Evolutionary conservation across 202 grass and related monocot species (phyloP).

Genomic region (Carex arenaria): DNA sequence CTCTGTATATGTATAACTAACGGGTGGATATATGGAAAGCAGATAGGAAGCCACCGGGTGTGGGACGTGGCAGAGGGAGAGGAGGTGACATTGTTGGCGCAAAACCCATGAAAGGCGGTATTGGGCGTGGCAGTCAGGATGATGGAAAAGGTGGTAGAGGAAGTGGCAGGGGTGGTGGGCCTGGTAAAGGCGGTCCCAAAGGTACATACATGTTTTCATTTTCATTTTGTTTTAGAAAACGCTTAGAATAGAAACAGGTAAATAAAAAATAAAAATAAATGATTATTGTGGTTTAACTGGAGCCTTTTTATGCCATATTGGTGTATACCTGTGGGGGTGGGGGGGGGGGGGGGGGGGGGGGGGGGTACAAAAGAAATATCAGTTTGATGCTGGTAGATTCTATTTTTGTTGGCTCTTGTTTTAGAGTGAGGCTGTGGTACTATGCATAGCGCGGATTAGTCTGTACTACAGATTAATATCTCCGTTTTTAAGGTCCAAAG

Average conservation of each 20-base stretch:
- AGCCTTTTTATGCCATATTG: not conserved
- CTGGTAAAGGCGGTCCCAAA: conserved; percentile 9
- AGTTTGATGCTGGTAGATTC: not conserved
- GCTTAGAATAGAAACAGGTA: not conserved
- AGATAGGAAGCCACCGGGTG: conserved; percentile 28
- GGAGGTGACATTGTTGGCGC: conserved; percentile 13
- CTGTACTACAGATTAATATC: no score
- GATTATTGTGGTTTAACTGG: no score
- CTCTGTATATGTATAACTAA: not conserved
- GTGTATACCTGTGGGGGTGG: not conserved
- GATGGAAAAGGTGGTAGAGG: conserved; percentile 8
- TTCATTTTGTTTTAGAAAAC: not conserved
- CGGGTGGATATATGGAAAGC: not conserved
- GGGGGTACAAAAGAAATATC: not conserved
- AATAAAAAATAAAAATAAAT: not conserved
- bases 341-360: no score
- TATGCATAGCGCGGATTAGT: no score
- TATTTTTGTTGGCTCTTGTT: not conserved
- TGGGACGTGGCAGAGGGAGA: conserved; percentile 24
- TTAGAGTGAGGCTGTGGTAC: no score
- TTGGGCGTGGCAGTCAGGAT: conserved; percentile 21
- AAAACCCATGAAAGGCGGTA: conserved; percentile 9
- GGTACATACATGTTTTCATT: not conserved
- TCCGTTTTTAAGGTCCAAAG: no score
- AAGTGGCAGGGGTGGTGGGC: conserved; percentile 10